Evolutionary conservation across 768 basidiomycete genomes (phyloP).

Genomic region (Suillus plorans): DNA sequence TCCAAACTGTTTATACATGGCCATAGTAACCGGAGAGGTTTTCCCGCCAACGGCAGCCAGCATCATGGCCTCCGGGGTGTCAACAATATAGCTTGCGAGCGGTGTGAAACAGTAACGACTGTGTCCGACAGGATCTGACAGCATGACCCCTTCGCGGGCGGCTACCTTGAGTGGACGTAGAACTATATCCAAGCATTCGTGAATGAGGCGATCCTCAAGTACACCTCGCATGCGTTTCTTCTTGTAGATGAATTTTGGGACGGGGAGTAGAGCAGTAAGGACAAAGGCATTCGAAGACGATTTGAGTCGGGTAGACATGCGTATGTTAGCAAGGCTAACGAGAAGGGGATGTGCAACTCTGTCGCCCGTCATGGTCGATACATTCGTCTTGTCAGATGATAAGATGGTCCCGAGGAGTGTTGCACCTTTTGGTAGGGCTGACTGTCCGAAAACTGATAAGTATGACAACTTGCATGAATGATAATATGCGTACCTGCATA

Average conservation of each 20-base stretch:
- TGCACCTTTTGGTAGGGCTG: conserved; percentile 17
- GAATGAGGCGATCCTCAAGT: conserved; percentile 26
- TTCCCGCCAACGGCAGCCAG: too few relatives aligned
- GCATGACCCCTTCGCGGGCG: too few relatives aligned
- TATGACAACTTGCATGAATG: neutral
- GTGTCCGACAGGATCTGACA: too few relatives aligned
- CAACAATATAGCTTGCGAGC: too few relatives aligned
- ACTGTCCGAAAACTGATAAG: conserved; percentile 7
- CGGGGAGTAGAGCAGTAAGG: conserved; percentile 3
- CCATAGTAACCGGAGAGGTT: too few relatives aligned
- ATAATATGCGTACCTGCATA: conserved; percentile 18
- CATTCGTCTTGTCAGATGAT: conserved; percentile 34
- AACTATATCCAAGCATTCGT: conserved; percentile 16
- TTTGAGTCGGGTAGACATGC: conserved; percentile 26
- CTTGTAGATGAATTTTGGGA: conserved; percentile 23
- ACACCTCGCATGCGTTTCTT: conserved; percentile 22
- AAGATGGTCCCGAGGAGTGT: conserved; percentile 26
- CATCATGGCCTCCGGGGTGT: too few relatives aligned
- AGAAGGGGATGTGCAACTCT: conserved; percentile 30
- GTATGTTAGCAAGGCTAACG: conserved; percentile 32
- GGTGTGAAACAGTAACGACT: too few relatives aligned
- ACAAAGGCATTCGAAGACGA: conserved; percentile 26
- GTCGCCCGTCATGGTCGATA: conserved; percentile 30
- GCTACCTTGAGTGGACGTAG: neutral
- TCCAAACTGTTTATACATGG: too few relatives aligned